Evolutionary conservation across 129 eudicot genomes (phyloP).

Genomic region (Chrysanthemum makinoi): DNA sequence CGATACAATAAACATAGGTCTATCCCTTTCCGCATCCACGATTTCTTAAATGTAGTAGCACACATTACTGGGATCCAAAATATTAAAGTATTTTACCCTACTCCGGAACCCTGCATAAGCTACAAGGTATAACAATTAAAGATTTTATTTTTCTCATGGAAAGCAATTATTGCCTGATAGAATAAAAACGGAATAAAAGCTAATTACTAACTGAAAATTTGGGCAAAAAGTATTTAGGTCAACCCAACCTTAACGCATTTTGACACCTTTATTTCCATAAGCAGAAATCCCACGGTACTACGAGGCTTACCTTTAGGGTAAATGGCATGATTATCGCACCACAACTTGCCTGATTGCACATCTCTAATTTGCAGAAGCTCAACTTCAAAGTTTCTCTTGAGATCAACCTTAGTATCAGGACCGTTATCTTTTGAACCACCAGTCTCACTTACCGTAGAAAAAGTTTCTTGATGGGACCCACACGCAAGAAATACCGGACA

Average conservation of each 20-base stretch:
- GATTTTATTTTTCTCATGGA: neutral
- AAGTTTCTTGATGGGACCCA: neutral
- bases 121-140: neutral
- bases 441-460: neutral
- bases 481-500: too few relatives aligned
- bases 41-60: conserved; percentile 80
- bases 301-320: conserved; percentile 78
- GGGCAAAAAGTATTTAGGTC: neutral
- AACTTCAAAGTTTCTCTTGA: conserved; percentile 60
- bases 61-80: conserved; percentile 58
- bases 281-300: neutral
- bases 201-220: neutral
- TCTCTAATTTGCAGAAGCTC: conserved; percentile 72
- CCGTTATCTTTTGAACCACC: neutral
- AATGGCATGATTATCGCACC: conserved; percentile 75
- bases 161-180: neutral
- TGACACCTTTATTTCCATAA: neutral
- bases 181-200: neutral
- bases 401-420: conserved; percentile 34
- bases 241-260: neutral
- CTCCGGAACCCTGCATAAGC: conserved; percentile 73
- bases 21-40: conserved; percentile 69
- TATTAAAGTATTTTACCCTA: conserved; percentile 71
- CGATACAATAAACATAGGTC: conserved; percentile 83
- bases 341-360: conserved; percentile 59